Conservation (phyloP, 2,329 filamentous ascomycete genomes). For the Pseudomassariella vexata region DNA sequence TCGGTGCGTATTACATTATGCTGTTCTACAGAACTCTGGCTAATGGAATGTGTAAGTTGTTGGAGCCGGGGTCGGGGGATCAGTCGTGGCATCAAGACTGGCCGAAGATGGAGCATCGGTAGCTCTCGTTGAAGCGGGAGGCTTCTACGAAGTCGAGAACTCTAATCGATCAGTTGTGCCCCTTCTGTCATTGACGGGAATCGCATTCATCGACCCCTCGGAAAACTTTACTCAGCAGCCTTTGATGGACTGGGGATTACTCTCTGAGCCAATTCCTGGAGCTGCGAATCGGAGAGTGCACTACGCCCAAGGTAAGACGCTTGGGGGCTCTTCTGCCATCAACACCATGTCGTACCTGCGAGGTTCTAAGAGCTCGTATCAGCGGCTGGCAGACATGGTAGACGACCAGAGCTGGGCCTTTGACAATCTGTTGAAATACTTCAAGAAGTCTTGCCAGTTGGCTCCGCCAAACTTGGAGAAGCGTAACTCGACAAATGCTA, state of each 20-base stretch:
- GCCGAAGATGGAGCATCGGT: constrained; percentile 20
- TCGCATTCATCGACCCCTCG: too few relatives aligned
- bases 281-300: constrained; percentile 10
- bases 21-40: too few relatives aligned
- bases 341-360: constrained; percentile 26
- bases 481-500: too few relatives aligned
- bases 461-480: too few relatives aligned
- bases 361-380: constrained; percentile 16
- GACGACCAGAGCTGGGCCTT: constrained; percentile 18
- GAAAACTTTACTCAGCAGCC: too few relatives aligned
- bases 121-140: constrained; percentile 32
- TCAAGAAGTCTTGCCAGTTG: constrained; percentile 20
- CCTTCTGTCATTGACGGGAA: too few relatives aligned
- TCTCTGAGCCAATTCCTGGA: constrained; percentile 14
- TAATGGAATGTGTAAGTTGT: too few relatives aligned
- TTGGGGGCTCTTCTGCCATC: constrained; percentile 21
- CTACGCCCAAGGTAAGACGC: constrained; percentile 22
- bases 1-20: too few relatives aligned
- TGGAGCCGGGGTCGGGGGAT: too few relatives aligned
- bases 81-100: constrained; percentile 29
- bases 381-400: constrained; percentile 17
- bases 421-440: constrained; percentile 17
- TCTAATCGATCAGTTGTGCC: too few relatives aligned
- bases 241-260: constrained; percentile 18
- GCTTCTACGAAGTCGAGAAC: constrained; percentile 26